Percentiles rank a stretch among this genome's conserved stretches.
phyloP scores from a whole-genome alignment of 495 filamentous ascomycete species.

The Penicillium soppii region DNA sequence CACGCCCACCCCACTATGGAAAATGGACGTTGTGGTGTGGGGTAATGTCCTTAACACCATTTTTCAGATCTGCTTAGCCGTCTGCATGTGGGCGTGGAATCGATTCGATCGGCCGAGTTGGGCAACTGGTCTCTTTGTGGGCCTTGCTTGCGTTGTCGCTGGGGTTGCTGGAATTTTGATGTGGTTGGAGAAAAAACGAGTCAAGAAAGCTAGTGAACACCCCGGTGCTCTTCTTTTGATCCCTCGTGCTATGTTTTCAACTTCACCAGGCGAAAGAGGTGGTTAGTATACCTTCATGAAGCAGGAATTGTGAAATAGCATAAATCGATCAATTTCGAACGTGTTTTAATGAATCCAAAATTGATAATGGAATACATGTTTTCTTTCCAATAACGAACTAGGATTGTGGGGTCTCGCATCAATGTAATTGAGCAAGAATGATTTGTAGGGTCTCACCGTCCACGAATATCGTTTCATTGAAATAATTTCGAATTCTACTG shows the following conservation, averaged over 20 bases:
- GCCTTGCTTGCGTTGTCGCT: constrained; percentile 64
- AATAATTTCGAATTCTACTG: too few relatives aligned
- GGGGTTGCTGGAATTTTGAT: constrained; percentile 67
- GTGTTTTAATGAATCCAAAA: too few relatives aligned
- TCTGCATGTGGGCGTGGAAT: constrained; percentile 80
- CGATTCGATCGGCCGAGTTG: constrained; percentile 68
- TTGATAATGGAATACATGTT: too few relatives aligned
- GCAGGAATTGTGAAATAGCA: too few relatives aligned
- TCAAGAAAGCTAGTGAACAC: not conserved
- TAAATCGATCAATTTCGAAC: too few relatives aligned
- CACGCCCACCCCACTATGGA: constrained; percentile 67
- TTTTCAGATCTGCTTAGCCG: constrained; percentile 65
- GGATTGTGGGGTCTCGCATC: too few relatives aligned
- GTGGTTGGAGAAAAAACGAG: constrained; percentile 49
- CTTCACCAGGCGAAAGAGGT: too few relatives aligned
- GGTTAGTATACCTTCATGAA: too few relatives aligned
- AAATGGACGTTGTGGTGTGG: constrained; percentile 78
- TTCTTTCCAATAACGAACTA: too few relatives aligned
- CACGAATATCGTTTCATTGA: too few relatives aligned
- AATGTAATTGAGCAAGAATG: too few relatives aligned
- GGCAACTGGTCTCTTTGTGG: constrained; percentile 73
- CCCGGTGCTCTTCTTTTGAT: not conserved
- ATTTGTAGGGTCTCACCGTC: too few relatives aligned
- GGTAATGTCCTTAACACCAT: constrained; percentile 73
- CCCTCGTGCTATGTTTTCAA: not conserved